A percentile compares a stretch with the other conserved stretches of the same genome.
Evolutionary conservation across 805 yeast species (phyloP).

Genomic region (Saturnispora saitoi): DNA sequence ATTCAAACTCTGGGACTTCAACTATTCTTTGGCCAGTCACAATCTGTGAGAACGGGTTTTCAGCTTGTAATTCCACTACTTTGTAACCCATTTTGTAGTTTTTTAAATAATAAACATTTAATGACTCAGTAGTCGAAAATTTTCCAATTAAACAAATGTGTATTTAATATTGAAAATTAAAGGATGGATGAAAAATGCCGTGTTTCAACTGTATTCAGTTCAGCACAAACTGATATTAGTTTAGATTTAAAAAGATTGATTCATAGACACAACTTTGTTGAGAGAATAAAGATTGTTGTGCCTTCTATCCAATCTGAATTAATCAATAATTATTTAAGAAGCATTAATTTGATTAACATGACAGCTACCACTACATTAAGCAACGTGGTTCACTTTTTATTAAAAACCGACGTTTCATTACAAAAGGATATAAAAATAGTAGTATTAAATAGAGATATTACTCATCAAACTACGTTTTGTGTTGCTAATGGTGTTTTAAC

Average conservation of each 20-base stretch:
- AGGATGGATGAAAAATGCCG: background rate
- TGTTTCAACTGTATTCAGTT: background rate
- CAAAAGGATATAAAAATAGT: slow-evolving; percentile 12
- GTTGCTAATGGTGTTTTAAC: slow-evolving; percentile 22
- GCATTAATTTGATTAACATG: background rate
- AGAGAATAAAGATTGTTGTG: slow-evolving; percentile 17
- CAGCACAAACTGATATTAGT: background rate
- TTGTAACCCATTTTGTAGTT: slow-evolving; percentile 24
- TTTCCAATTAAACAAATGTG: background rate
- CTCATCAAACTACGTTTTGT: slow-evolving; percentile 28
- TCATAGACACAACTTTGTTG: slow-evolving; percentile 22
- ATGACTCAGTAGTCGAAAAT: background rate
- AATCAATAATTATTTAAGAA: background rate
- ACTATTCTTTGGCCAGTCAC: slow-evolving; percentile 75
- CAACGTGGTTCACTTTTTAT: background rate
- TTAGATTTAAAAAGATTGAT: slow-evolving; percentile 3
- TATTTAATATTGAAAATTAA: background rate
- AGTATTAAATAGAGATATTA: slow-evolving; percentile 16
- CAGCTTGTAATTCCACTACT: slow-evolving; percentile 38
- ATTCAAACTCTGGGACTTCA: slow-evolving; percentile 59
- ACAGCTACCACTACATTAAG: background rate
- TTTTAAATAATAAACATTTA: background rate
- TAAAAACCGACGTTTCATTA: background rate
- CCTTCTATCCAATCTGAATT: background rate
- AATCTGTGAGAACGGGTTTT: slow-evolving; percentile 61